Evolutionary conservation across 805 yeast genomes (phyloP), one percentile per base, ranked within the genome.

Genomic region (Ogataea parapolymorpha): DNA sequence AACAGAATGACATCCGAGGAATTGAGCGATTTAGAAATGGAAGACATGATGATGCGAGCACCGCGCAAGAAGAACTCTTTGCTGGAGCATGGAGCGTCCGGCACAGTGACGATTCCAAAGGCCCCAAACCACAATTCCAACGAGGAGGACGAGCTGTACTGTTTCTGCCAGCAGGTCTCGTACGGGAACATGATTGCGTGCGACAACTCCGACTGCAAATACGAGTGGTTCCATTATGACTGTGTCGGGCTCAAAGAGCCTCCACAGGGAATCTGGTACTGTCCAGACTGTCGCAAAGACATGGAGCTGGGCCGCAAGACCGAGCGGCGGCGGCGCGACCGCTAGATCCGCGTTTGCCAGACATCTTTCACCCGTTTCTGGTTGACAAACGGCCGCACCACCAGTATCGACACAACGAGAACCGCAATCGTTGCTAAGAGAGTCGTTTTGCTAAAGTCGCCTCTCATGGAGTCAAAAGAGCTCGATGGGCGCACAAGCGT

Each of bases 211-310:
- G 75, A 73, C 53, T 77, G 82, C 63, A 70, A 74, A 48, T 75
- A 65, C 49, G 82, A 77, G 54, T 77, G 82, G 82, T 77, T 77
- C 56, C 82, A 77, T 56, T 77, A 79, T 71, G 70, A 70, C 41
- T 77, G 99, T 71, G 98, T 93, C 31, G 96, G 96, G 1, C 72
- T 93, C 48, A 86, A 83, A 25, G 90, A 86, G 45, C 96, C 96
- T 8, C 99, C 99, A 4, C 79, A 80, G 55, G 98, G 96, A 12
- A 83, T 85, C 35, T 93, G 99, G 99, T 91, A 81, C 61, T 93
- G 99, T 68, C 91, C 97, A 0, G 91, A 85, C 47, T 90, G 98
- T 70, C 63, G 67, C 14, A 65, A 61, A 39, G 57, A 58, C 28
- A 43, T 58, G 53, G 56, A 53, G 32, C 40, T 53, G 18, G 56